Evolutionary conservation across 768 basidiomycete species (phyloP).

Genomic region (Leccinum longicurvipes): DNA sequence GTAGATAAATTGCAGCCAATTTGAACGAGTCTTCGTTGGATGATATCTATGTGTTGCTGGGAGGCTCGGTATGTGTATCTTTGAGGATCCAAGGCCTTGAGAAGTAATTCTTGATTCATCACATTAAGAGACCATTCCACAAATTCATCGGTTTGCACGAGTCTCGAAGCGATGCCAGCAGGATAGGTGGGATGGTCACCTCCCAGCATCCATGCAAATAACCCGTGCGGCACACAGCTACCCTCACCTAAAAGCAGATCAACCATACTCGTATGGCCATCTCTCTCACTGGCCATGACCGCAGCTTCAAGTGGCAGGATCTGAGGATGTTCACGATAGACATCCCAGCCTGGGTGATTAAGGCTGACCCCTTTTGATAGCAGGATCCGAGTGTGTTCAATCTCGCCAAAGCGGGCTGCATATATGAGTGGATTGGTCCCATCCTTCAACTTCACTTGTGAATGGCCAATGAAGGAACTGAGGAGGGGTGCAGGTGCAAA

Average conservation of each 20-base stretch:
- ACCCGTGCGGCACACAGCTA: neutral
- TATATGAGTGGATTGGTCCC: neutral
- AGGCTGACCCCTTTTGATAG: neutral
- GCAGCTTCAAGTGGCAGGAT: neutral
- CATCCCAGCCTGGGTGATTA: neutral
- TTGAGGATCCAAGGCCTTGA: neutral
- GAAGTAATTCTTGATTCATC: neutral
- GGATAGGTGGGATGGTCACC: no score
- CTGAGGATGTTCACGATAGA: rapidly evolving
- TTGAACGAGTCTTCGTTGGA: neutral
- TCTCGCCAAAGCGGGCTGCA: neutral
- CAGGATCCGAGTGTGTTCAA: neutral
- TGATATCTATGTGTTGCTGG: neutral
- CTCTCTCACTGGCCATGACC: neutral
- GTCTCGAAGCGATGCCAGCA: neutral
- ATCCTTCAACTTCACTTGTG: neutral
- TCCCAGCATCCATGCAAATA: neutral
- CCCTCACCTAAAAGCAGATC: neutral
- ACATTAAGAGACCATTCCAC: neutral
- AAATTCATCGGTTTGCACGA: neutral
- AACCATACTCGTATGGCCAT: neutral
- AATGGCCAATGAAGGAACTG: neutral
- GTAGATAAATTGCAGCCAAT: neutral
- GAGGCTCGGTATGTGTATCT: neutral
- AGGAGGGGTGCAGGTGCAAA: neutral